Percentiles rank a stretch among this genome's conserved stretches.
These are phyloP conservation scores for Phaeoacremonium minimum DNA, from an alignment of 2,329 filamentous ascomycete species.

Conservation along the genomic window DNA sequence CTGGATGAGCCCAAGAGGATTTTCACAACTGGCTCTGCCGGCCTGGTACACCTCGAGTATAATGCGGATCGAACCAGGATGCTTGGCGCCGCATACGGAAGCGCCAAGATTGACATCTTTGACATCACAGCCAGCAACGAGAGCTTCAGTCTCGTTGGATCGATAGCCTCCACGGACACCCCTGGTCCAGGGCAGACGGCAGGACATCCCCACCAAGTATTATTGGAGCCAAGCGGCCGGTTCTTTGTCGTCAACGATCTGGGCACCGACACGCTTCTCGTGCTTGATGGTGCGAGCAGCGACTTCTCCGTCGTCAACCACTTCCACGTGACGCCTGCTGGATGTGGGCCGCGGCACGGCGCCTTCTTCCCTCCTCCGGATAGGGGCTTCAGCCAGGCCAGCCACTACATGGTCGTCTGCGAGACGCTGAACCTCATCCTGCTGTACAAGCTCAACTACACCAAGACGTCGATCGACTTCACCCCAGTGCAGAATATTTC, in stretches of 20 bases:
- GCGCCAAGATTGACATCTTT: background rate
- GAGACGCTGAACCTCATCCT: slow-evolving; percentile 40
- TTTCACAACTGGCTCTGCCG: background rate
- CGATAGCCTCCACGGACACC: background rate
- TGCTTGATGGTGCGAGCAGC: slow-evolving; percentile 37
- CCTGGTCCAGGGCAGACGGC: no score
- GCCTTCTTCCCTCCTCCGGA: slow-evolving; percentile 32
- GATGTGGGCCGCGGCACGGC: slow-evolving; percentile 46
- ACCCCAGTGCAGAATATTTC: slow-evolving; percentile 29
- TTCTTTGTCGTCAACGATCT: slow-evolving; percentile 46
- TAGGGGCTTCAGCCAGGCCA: slow-evolving; percentile 26
- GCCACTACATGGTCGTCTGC: slow-evolving; percentile 42
- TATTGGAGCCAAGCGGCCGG: slow-evolving; percentile 42
- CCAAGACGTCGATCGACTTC: slow-evolving; percentile 27
- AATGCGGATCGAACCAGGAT: slow-evolving; percentile 1
- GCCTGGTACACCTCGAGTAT: slow-evolving; percentile 1
- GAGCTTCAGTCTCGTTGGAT: background rate
- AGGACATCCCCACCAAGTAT: slow-evolving; percentile 38
- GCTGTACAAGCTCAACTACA: slow-evolving; percentile 36
- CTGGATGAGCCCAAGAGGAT: background rate
- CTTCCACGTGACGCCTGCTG: slow-evolving; percentile 25
- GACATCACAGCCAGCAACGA: slow-evolving; percentile 1
- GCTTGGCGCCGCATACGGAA: background rate
- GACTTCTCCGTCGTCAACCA: slow-evolving; percentile 29
- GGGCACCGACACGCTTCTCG: slow-evolving; percentile 40